Conservation (phyloP, 495 filamentous ascomycete genomes). For the Neurospora tetrasperma region DNA sequence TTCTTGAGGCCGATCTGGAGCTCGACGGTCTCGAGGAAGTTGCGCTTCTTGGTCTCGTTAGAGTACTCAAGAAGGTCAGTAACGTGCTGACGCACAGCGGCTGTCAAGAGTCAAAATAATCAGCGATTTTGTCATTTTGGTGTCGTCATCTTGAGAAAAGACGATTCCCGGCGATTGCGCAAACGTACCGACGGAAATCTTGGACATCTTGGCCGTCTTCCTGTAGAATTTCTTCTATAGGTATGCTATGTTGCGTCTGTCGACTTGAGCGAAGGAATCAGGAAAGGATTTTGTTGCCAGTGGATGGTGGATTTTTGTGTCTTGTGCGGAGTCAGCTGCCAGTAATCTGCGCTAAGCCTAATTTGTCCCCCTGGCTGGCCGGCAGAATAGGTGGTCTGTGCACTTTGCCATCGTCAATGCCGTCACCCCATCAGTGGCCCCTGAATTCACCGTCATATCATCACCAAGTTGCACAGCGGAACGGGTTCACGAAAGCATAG, state of each 20-base stretch:
- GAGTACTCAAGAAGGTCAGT: slow-evolving; percentile 86
- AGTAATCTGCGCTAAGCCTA: neutral
- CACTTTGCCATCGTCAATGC: neutral
- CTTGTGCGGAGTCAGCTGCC: neutral
- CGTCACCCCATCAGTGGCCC: neutral
- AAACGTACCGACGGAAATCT: slow-evolving; percentile 57
- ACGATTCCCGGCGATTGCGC: neutral
- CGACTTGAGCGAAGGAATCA: slow-evolving; percentile 5
- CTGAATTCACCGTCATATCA: neutral
- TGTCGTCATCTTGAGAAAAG: neutral
- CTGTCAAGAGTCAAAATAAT: slow-evolving; percentile 32
- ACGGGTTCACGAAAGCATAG: neutral
- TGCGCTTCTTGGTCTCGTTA: slow-evolving; percentile 95
- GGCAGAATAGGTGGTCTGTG: neutral
- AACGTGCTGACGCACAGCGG: slow-evolving; percentile 94
- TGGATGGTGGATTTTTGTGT: slow-evolving; percentile 17
- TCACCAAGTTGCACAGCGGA: neutral
- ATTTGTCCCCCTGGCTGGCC: neutral
- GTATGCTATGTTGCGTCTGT: slow-evolving; percentile 53
- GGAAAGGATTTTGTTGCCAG: slow-evolving; percentile 7
- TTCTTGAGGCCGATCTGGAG: slow-evolving; percentile 99
- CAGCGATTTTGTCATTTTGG: slow-evolving; percentile 6
- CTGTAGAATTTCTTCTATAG: slow-evolving; percentile 47
- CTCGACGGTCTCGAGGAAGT: slow-evolving; percentile 64
- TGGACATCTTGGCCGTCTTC: slow-evolving; percentile 49